Evolutionary conservation across 2,329 filamentous ascomycete species (phyloP), one percentile per base, ranked within the genome.

Genomic region (Chaetomium olivaceum): DNA sequence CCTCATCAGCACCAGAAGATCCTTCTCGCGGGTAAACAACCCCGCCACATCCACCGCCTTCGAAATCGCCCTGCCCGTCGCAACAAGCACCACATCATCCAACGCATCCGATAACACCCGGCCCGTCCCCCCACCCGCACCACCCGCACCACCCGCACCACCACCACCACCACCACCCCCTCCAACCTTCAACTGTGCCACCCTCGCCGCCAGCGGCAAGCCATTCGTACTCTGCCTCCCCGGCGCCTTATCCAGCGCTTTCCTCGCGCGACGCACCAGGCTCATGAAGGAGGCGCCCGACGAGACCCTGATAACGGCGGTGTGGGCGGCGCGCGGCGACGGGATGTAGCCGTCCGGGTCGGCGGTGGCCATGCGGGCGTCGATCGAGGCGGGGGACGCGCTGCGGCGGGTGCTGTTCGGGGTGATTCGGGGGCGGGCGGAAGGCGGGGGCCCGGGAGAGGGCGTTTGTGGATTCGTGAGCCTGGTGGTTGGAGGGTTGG

Each of bases 211-310:
- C 3, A 86, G 76, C 6, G 80, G 78, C 48, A 80, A 71, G 54
- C 80, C 77, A 69, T 80, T 81, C 50, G 79, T 79, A 4, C 74
- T 73, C 27, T 85, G 81, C 61, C 84, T 83, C 2, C 76, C 77
- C 14, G 82, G 79, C 4, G 84, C 81, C 46, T 83, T 80, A 54
- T 85, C 80, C 4, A 93, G 85, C 1, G 87, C 82, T 66, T 86
- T 86, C 67, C 86, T 85, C 16, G 88, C 84, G 59, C 89, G 87
- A 71, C 87, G 87, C 14, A 91, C 82, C 4, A 86, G 81, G 12
- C 89, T 85, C 76, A 91, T 85, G 79, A 91, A 91, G 7, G 88
- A 87, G 0, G 89, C 87, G 46, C 80, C 80, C 50, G 84, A 77
- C 46, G 86, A 87, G 64, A 93, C 81, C 78, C 92, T 91, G 75